A percentile compares a stretch with the other conserved stretches of the same genome.
These are phyloP conservation scores for Tricladium varicosporioides DNA, from an alignment of 2,329 filamentous ascomycete species.

Conservation along the genomic window DNA sequence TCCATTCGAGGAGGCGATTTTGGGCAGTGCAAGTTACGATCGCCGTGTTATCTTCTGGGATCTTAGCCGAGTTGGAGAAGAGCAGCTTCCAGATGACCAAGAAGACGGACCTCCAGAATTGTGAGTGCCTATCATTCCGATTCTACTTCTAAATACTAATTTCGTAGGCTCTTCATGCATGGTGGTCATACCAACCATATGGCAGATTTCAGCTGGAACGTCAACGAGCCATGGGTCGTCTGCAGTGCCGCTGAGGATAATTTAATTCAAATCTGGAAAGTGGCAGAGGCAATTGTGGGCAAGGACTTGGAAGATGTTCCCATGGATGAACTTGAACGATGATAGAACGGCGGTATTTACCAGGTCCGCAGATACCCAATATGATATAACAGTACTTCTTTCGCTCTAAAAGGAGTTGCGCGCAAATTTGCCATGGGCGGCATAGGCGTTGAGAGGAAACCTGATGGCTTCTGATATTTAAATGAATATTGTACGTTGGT, in stretches of 20 bases:
- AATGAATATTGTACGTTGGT: not conserved
- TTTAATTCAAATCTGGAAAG: conserved; percentile 91
- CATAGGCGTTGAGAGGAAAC: conserved; percentile 16
- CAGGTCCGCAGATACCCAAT: conserved; percentile 20
- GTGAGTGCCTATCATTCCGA: conserved; percentile 49
- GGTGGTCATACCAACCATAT: conserved; percentile 96
- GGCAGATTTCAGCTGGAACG: conserved; percentile 97
- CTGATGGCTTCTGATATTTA: conserved; percentile 30
- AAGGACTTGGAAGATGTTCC: conserved; percentile 74
- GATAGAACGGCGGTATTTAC: conserved; percentile 6
- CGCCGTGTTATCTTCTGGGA: conserved; percentile 97
- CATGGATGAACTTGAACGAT: conserved; percentile 72
- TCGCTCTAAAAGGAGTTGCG: conserved; percentile 14
- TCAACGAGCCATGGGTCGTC: conserved; percentile 94
- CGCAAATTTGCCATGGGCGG: conserved; percentile 4
- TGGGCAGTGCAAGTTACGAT: conserved; percentile 91
- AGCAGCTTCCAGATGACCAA: conserved; percentile 90
- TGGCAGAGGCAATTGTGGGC: conserved; percentile 76
- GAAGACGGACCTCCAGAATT: conserved; percentile 94
- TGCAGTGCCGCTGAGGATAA: conserved; percentile 97
- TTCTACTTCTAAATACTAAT: conserved; percentile 6
- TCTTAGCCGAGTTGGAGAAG: conserved; percentile 83
- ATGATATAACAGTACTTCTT: conserved; percentile 1
- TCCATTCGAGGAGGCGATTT: conserved; percentile 80
- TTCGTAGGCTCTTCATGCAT: conserved; percentile 85